Conservation (phyloP, 257 asterid genomes). For the Ajuga chamaepitys region DNA sequence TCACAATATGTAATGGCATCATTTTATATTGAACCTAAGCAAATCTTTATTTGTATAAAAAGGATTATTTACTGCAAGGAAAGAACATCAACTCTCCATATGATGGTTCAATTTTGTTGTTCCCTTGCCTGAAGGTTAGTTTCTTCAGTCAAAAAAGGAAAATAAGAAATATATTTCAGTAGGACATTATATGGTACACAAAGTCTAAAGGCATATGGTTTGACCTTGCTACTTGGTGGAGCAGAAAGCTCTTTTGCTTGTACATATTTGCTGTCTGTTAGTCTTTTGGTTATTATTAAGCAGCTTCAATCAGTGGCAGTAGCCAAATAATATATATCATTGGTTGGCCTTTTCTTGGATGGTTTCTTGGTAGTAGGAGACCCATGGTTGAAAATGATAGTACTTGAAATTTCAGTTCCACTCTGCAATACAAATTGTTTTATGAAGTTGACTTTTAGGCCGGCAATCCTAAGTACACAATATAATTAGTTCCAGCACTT, state of each 20-base stretch:
- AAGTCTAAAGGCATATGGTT: background rate
- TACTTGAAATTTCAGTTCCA: constrained; percentile 1
- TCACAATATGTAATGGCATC: background rate
- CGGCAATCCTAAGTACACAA: background rate
- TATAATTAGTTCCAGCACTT: constrained; percentile 3
- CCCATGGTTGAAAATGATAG: background rate
- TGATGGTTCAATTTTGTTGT: background rate
- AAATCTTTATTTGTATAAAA: background rate
- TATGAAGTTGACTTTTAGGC: background rate
- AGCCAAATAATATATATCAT: background rate
- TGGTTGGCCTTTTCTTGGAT: background rate
- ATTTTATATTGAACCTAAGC: background rate
- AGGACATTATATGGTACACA: background rate
- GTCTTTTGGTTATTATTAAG: background rate
- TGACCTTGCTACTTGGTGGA: background rate
- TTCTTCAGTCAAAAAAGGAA: background rate
- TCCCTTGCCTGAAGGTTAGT: background rate
- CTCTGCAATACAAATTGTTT: background rate
- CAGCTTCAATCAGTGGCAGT: background rate
- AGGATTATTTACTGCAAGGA: background rate
- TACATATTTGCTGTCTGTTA: background rate
- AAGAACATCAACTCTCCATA: background rate
- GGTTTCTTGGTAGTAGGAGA: background rate
- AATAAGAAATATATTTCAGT: background rate
- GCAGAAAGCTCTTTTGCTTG: background rate